These are phyloP conservation scores for Cyphellophora attinorum DNA, from an alignment of 2,329 filamentous ascomycete genomes.

Conservation along the genomic window DNA sequence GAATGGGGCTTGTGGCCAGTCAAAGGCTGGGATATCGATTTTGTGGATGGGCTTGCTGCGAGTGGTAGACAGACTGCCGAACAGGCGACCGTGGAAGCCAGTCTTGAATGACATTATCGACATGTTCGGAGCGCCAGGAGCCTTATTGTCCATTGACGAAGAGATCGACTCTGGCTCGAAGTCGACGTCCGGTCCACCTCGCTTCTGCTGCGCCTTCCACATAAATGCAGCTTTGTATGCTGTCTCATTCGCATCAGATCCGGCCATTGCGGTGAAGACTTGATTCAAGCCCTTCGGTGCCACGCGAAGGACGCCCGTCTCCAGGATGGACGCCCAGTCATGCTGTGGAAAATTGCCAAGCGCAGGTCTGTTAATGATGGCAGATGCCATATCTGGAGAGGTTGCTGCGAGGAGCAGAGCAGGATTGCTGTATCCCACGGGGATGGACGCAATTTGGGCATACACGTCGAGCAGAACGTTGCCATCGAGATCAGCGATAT, in stretches of 20 bases:
- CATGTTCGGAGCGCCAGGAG: slow-evolving; percentile 66
- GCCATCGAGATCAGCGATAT: slow-evolving; percentile 46
- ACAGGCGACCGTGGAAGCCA: slow-evolving; percentile 83
- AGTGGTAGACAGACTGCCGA: slow-evolving; percentile 78
- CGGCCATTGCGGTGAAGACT: slow-evolving; percentile 82
- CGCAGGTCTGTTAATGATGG: slow-evolving; percentile 71
- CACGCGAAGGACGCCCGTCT: slow-evolving; percentile 69
- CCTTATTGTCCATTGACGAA: slow-evolving; percentile 70
- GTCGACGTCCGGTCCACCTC: slow-evolving; percentile 66
- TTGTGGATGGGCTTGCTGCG: slow-evolving; percentile 93
- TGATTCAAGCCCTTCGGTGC: slow-evolving; percentile 77
- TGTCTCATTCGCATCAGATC: slow-evolving; percentile 87
- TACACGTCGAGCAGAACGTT: slow-evolving; percentile 43
- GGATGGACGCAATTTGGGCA: slow-evolving; percentile 87
- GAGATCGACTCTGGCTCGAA: slow-evolving; percentile 69
- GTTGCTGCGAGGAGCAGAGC: slow-evolving; percentile 59
- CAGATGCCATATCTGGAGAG: slow-evolving; percentile 67
- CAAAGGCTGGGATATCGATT: slow-evolving; percentile 85
- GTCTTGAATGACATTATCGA: slow-evolving; percentile 84
- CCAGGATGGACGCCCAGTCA: slow-evolving; percentile 72
- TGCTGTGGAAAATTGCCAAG: slow-evolving; percentile 71
- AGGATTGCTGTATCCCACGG: slow-evolving; percentile 87
- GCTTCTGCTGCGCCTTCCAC: slow-evolving; percentile 73
- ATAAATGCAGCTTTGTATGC: slow-evolving; percentile 96
- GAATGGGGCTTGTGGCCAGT: slow-evolving; percentile 89